Conservation (phyloP, 75 land plant genomes). For the Larix kaempferi region DNA sequence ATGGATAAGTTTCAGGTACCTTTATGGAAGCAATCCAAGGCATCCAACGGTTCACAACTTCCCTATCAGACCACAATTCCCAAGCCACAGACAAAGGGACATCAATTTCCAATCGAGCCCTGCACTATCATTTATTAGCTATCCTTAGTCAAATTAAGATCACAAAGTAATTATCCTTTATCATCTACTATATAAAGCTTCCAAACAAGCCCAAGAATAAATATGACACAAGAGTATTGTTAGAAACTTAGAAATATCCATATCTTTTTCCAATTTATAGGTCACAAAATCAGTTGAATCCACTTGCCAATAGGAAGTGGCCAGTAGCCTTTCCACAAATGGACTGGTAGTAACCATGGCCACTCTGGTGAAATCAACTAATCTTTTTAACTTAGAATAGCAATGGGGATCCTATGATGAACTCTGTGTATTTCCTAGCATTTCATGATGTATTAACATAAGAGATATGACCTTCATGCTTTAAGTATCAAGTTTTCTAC, state of each 20-base stretch:
- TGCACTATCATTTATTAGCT: conserved; percentile 13
- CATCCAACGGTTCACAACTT: conserved; percentile 46
- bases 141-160: background rate
- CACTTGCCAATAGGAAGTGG: background rate
- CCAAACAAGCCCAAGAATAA: background rate
- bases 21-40: conserved; percentile 56
- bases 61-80: conserved; percentile 48
- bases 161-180: background rate
- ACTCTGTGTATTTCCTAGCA: background rate
- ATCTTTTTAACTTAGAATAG: background rate
- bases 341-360: no score
- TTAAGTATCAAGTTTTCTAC: no score
- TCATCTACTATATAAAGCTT: background rate
- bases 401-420: background rate
- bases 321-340: background rate
- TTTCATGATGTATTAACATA: no score
- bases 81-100: conserved; percentile 47
- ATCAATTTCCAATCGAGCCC: conserved; percentile 38
- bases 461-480: no score
- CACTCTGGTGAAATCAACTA: background rate
- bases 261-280: background rate
- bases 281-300: background rate
- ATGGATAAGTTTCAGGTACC: conserved; percentile 12
- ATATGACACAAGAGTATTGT: background rate
- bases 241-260: background rate